These are phyloP conservation scores for Metarhizium anisopliae DNA, from an alignment of 2,329 filamentous ascomycete genomes.

Conservation along the genomic window DNA sequence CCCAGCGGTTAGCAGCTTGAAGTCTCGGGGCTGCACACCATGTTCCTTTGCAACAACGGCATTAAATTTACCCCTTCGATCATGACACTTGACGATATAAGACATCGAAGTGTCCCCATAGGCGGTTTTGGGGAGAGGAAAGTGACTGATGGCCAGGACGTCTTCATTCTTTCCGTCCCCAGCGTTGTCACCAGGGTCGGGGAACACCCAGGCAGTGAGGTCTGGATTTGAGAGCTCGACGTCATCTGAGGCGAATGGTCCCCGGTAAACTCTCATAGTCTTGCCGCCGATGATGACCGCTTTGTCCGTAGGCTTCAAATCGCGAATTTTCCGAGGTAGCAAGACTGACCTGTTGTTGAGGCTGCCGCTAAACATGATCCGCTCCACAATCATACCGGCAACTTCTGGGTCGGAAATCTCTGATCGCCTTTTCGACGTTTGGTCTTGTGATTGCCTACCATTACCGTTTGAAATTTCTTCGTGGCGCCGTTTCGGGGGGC, in stretches of 20 bases:
- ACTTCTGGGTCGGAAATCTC: slow-evolving; percentile 20
- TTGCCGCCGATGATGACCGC: slow-evolving; percentile 56
- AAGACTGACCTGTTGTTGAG: slow-evolving; percentile 15
- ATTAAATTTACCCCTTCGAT: slow-evolving; percentile 74
- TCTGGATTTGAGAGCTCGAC: slow-evolving; percentile 11
- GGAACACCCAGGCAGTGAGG: slow-evolving; percentile 20
- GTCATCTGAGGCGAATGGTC: slow-evolving; percentile 35
- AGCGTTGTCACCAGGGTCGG: slow-evolving; percentile 8
- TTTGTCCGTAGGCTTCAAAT: slow-evolving; percentile 20
- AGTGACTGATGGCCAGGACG: slow-evolving; percentile 15
- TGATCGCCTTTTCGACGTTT: slow-evolving; percentile 5
- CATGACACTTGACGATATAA: slow-evolving; percentile 74
- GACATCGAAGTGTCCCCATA: slow-evolving; percentile 64
- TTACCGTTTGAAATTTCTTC: slow-evolving; percentile 9
- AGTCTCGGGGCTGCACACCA: slow-evolving; percentile 52
- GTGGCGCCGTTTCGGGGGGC: slow-evolving; percentile 25
- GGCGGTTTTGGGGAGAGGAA: slow-evolving; percentile 54
- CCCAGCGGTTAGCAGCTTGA: slow-evolving; percentile 51
- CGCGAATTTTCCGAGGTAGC: slow-evolving; percentile 15
- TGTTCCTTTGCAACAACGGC: slow-evolving; percentile 52
- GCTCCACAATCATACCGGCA: slow-evolving; percentile 22
- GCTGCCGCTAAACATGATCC: slow-evolving; percentile 26
- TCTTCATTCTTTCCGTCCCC: slow-evolving; percentile 7
- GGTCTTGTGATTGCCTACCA: background rate
- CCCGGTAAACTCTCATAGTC: slow-evolving; percentile 59